Evolutionary conservation across 371 early-diverging fungal genomes (phyloP).

Genomic region (Mortierella sp.): DNA sequence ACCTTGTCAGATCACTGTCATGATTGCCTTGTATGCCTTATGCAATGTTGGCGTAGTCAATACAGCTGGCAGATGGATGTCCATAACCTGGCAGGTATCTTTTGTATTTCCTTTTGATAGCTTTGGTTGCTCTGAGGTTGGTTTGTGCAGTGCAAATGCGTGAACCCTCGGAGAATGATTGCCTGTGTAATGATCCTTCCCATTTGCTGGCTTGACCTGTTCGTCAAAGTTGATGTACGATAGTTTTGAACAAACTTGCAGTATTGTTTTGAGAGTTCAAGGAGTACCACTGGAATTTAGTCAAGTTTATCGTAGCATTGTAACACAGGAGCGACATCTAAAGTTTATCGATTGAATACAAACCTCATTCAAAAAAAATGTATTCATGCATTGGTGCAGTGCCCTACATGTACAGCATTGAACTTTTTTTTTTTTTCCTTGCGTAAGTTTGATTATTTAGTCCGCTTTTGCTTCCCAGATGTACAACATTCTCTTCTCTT

Average conservation of each 20-base stretch:
- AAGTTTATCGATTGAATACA: not conserved
- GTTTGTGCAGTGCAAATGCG: constrained; percentile 8
- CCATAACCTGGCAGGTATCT: too few species aligned
- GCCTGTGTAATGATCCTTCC: not conserved
- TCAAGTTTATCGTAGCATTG: not conserved
- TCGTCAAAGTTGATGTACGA: not conserved
- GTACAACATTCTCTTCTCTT: not conserved
- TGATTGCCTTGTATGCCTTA: too few species aligned
- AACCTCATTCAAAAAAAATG: too few species aligned
- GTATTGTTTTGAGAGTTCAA: not conserved
- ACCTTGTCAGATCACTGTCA: too few species aligned
- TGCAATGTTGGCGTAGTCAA: not conserved
- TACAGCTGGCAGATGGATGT: too few species aligned
- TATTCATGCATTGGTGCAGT: not conserved
- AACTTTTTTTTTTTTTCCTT: not conserved
- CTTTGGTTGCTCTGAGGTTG: too few species aligned
- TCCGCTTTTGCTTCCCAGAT: not conserved
- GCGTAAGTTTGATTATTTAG: not conserved
- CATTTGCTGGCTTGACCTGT: not conserved
- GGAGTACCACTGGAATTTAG: not conserved
- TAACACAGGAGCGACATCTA: not conserved
- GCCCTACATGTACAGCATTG: not conserved
- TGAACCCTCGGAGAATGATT: not conserved
- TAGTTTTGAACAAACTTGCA: not conserved
- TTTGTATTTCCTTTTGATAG: too few species aligned